Conservation (phyloP, 2,329 filamentous ascomycete species). For the Colletotrichum liaoningense region DNA sequence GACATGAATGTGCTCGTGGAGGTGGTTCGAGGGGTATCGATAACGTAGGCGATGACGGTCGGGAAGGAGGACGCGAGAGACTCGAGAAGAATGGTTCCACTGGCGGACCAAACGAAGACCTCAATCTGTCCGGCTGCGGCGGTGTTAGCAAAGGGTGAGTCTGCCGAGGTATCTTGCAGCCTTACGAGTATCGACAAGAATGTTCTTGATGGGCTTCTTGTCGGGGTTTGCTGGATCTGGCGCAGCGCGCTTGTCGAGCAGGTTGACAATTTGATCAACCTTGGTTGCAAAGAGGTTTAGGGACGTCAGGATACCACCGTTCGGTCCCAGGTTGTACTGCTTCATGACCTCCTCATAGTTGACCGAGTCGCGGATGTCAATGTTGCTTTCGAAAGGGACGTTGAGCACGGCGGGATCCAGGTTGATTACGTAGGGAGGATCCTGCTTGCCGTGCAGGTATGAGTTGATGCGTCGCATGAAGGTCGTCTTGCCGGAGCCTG, state of each 20-base stretch:
- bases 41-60: slow-evolving; percentile 96
- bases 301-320: slow-evolving; percentile 95
- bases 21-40: slow-evolving; percentile 93
- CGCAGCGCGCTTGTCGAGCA: slow-evolving; percentile 88
- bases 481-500: slow-evolving; percentile 97
- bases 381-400: slow-evolving; percentile 96
- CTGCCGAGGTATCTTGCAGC: background rate
- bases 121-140: slow-evolving; percentile 86
- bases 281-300: slow-evolving; percentile 98
- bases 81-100: slow-evolving; percentile 92
- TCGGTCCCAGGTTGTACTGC: slow-evolving; percentile 97
- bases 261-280: slow-evolving; percentile 90
- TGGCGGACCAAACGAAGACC: slow-evolving; percentile 98
- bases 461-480: slow-evolving; percentile 99
- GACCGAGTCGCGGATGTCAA: slow-evolving; percentile 98
- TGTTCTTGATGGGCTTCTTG: slow-evolving; percentile 78
- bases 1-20: slow-evolving; percentile 99
- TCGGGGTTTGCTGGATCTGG: slow-evolving; percentile 71
- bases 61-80: slow-evolving; percentile 94
- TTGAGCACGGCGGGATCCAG: slow-evolving; percentile 94
- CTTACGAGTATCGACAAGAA: slow-evolving; percentile 86
- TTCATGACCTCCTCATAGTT: slow-evolving; percentile 99
- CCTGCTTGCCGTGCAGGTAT: slow-evolving; percentile 83
- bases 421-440: slow-evolving; percentile 94
- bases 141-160: background rate